Percentiles rank a stretch among this genome's conserved stretches.
Evolutionary conservation across 257 asterid genomes (phyloP).

Genomic region (Catharanthus roseus): DNA sequence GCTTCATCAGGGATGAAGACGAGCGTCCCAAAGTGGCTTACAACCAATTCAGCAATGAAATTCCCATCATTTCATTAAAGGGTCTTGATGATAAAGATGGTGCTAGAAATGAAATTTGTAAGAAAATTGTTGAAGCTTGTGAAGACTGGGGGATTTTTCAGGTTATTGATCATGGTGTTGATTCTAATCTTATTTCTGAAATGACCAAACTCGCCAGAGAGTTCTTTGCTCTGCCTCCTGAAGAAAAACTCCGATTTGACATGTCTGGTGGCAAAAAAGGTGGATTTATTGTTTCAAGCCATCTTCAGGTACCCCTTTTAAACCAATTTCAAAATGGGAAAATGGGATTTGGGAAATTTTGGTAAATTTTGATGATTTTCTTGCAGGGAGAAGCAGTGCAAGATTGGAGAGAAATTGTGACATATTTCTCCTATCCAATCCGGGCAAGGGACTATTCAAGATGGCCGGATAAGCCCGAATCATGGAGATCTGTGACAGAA

Average conservation of each 20-base stretch:
- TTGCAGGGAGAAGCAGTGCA: slow-evolving; percentile 71
- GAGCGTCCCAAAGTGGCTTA: slow-evolving; percentile 81
- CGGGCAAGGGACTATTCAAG: slow-evolving; percentile 62
- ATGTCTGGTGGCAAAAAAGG: slow-evolving; percentile 84
- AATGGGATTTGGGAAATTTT: background rate
- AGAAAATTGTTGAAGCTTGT: slow-evolving; percentile 59
- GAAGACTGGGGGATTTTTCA: slow-evolving; percentile 94
- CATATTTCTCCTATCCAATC: slow-evolving; percentile 71
- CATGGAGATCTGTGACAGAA: slow-evolving; percentile 56
- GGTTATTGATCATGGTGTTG: slow-evolving; percentile 74
- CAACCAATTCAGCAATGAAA: slow-evolving; percentile 62
- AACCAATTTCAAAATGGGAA: too few relatives aligned
- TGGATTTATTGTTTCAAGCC: slow-evolving; percentile 82
- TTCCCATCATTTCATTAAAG: slow-evolving; percentile 75
- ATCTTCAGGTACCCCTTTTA: slow-evolving; percentile 84
- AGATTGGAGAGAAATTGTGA: slow-evolving; percentile 91
- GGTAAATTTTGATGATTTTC: background rate
- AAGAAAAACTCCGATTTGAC: slow-evolving; percentile 66
- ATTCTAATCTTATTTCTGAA: slow-evolving; percentile 27
- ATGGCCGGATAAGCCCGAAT: slow-evolving; percentile 81
- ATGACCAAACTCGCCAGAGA: slow-evolving; percentile 51
- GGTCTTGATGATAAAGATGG: slow-evolving; percentile 39
- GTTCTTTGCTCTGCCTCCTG: slow-evolving; percentile 52
- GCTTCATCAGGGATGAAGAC: slow-evolving; percentile 75
- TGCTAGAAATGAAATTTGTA: slow-evolving; percentile 42